Percentiles rank a stretch among this genome's conserved stretches.
These are phyloP conservation scores for Mycosphaerelloides madeirae DNA, from an alignment of 2,329 filamentous ascomycete genomes.

Conservation along the genomic window DNA sequence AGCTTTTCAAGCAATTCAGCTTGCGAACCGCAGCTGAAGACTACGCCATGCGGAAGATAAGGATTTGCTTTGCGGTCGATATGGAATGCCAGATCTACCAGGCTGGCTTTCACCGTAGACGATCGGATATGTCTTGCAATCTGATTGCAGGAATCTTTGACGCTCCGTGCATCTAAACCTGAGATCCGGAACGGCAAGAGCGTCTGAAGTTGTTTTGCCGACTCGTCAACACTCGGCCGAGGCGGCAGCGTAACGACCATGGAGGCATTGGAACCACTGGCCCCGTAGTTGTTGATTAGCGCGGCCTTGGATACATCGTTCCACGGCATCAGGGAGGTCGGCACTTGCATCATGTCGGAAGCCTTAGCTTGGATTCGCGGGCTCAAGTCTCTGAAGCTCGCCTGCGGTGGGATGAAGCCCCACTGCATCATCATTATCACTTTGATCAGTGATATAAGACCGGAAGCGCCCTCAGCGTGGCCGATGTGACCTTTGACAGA, in stretches of 20 bases:
- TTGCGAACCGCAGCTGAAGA: background rate
- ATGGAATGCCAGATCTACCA: background rate
- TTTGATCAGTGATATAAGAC: slow-evolving; percentile 31
- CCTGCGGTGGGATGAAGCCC: slow-evolving; percentile 28
- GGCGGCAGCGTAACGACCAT: background rate
- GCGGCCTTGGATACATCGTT: too few species aligned
- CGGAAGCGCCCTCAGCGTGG: slow-evolving; percentile 34
- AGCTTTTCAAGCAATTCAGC: background rate
- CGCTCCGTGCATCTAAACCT: too few species aligned
- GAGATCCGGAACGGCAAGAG: too few species aligned
- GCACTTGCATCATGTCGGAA: background rate
- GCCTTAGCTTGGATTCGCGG: background rate
- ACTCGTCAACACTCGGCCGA: background rate
- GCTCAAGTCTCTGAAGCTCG: slow-evolving; percentile 5
- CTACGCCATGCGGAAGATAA: background rate
- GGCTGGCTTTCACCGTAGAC: background rate
- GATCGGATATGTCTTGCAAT: background rate
- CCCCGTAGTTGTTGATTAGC: slow-evolving; percentile 35
- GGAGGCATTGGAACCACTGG: slow-evolving; percentile 32
- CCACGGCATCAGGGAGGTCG: too few species aligned
- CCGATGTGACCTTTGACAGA: slow-evolving; percentile 33
- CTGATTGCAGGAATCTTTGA: background rate
- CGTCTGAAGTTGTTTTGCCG: background rate
- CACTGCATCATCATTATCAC: slow-evolving; percentile 33
- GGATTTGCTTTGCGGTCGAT: background rate